A percentile compares a stretch with the other conserved stretches of the same genome.
Evolutionary conservation across 208 protist species (phyloP).

Genomic region (Trichomonas tenax): DNA sequence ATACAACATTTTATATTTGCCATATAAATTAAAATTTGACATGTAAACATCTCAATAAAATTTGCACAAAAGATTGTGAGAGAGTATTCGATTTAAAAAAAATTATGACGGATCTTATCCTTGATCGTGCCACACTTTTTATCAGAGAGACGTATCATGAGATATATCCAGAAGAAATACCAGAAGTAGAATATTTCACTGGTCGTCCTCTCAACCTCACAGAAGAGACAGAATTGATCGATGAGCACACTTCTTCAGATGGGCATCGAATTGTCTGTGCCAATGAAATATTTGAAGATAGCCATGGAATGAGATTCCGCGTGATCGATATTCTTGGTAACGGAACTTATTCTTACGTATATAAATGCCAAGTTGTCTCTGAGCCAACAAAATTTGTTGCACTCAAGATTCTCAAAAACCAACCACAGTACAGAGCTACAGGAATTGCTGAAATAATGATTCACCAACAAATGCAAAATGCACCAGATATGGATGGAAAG

Average conservation of each 20-base stretch:
- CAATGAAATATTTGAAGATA: conserved; percentile 8
- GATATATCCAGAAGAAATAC: background rate
- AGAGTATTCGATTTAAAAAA: background rate
- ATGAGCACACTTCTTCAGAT: background rate
- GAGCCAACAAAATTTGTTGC: background rate
- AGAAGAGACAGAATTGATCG: background rate
- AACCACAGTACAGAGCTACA: background rate
- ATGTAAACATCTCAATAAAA: too few species aligned
- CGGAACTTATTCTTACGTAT: background rate
- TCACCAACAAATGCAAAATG: background rate
- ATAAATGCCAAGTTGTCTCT: background rate
- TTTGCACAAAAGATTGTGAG: too few species aligned
- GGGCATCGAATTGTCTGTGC: background rate
- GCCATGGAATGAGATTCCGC: background rate
- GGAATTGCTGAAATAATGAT: conserved; percentile 3
- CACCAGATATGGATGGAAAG: background rate
- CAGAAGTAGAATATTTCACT: background rate
- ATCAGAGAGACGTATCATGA: background rate
- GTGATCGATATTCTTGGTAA: background rate
- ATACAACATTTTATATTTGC: too few species aligned
- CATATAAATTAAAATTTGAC: too few species aligned
- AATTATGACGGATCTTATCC: background rate
- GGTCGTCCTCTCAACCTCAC: background rate
- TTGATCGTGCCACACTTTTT: background rate
- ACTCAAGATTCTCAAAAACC: background rate